Conservation (phyloP, 495 filamentous ascomycete genomes). For the Clavariopsis aquatica region DNA sequence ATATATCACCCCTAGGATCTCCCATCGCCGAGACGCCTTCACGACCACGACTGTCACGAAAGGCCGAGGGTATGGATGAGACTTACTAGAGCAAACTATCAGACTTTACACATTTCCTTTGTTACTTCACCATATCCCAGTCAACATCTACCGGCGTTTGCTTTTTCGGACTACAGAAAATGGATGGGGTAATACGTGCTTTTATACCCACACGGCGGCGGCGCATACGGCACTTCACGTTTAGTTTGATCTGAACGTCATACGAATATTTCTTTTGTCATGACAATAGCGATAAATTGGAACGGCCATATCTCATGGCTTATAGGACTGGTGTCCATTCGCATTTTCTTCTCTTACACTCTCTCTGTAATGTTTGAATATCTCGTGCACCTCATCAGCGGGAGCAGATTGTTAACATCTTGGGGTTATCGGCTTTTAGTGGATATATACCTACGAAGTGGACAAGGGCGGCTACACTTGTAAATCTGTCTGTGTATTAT, state of each 20-base stretch:
- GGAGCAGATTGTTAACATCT: constrained; percentile 7
- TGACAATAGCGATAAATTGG: not conserved
- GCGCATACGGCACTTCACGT: constrained; percentile 28
- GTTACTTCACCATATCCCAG: constrained; percentile 2
- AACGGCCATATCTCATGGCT: not conserved
- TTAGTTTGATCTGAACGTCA: constrained; percentile 36
- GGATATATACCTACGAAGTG: not conserved
- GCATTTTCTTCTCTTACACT: not conserved
- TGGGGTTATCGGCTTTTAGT: not conserved
- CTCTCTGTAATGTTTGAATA: constrained; percentile 13
- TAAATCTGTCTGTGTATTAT: constrained; percentile 14
- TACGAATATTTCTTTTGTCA: constrained; percentile 33
- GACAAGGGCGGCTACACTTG: constrained; percentile 17
- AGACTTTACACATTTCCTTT: constrained; percentile 23
- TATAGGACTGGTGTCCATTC: not conserved
- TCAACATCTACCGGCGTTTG: not conserved
- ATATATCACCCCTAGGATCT: constrained; percentile 14
- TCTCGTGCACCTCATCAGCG: not conserved
- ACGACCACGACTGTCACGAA: constrained; percentile 9
- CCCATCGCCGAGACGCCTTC: constrained; percentile 25
- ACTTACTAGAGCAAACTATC: constrained; percentile 10
- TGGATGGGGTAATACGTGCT: not conserved
- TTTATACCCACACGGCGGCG: constrained; percentile 13
- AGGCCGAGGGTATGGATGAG: constrained; percentile 7
- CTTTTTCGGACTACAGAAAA: not conserved